Conservation (phyloP, 768 basidiomycete genomes). For the Tephrocybe rancida region DNA sequence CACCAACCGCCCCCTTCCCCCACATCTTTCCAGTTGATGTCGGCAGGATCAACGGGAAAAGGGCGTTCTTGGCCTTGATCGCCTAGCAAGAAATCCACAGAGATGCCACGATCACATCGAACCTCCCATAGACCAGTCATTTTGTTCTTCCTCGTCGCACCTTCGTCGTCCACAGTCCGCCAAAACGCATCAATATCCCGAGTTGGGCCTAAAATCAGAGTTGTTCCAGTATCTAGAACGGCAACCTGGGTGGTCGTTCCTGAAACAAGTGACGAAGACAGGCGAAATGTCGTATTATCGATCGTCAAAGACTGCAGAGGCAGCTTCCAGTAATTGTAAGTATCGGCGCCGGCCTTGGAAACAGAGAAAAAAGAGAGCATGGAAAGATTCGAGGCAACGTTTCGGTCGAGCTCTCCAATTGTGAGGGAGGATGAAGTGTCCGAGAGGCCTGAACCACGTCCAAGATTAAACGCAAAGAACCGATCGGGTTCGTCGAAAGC, state of each 20-base stretch:
- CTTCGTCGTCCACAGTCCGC: slow-evolving; percentile 40
- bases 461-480: slow-evolving; percentile 56
- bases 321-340: slow-evolving; percentile 63
- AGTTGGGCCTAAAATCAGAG: slow-evolving; percentile 55
- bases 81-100: slow-evolving; percentile 48
- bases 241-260: slow-evolving; percentile 47
- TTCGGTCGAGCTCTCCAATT: slow-evolving; percentile 49
- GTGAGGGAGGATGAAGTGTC: slow-evolving; percentile 46
- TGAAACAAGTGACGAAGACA: slow-evolving; percentile 47
- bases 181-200: slow-evolving; percentile 56
- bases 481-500: slow-evolving; percentile 38
- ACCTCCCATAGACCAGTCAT: slow-evolving; percentile 48
- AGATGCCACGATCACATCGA: slow-evolving; percentile 48
- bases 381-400: slow-evolving; percentile 29
- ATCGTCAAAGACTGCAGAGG: slow-evolving; percentile 47
- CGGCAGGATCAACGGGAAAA: slow-evolving; percentile 51
- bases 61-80: slow-evolving; percentile 22
- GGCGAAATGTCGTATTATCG: slow-evolving; percentile 37
- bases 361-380: slow-evolving; percentile 42
- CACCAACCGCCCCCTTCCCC: slow-evolving; percentile 48
- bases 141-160: slow-evolving; percentile 37
- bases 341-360: slow-evolving; percentile 30
- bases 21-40: slow-evolving; percentile 52
- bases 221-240: slow-evolving; percentile 67
- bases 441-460: slow-evolving; percentile 28